phyloP scores from a whole-genome alignment of 2,329 filamentous ascomycete species.

The Pyrenophora seminiperda region DNA sequence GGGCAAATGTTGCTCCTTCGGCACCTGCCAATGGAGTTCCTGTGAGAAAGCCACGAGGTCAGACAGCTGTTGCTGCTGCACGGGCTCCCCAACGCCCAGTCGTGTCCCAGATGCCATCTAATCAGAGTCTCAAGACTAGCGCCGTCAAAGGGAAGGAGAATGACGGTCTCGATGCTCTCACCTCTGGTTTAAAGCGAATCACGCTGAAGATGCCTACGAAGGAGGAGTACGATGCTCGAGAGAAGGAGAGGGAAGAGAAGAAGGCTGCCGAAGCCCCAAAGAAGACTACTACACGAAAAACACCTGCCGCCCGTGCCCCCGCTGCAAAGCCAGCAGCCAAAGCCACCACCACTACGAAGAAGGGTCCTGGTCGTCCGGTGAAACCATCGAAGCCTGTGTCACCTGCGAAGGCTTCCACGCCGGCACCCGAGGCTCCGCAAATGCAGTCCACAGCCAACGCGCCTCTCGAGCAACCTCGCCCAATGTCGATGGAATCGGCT shows the following conservation, averaged over 20 bases:
- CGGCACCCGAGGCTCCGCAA: slow-evolving; percentile 38
- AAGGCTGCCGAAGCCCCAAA: slow-evolving; percentile 42
- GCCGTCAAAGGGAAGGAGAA: slow-evolving; percentile 34
- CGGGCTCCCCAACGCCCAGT: slow-evolving; percentile 45
- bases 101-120: slow-evolving; percentile 50
- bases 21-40: slow-evolving; percentile 49
- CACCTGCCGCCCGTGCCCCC: slow-evolving; percentile 25
- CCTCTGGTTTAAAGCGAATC: slow-evolving; percentile 61
- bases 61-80: slow-evolving; percentile 43
- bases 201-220: slow-evolving; percentile 63
- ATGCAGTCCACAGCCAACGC: slow-evolving; percentile 27
- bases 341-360: slow-evolving; percentile 27
- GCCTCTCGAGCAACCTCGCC: slow-evolving; percentile 38
- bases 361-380: slow-evolving; percentile 28
- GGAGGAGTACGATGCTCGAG: slow-evolving; percentile 61
- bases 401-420: slow-evolving; percentile 45
- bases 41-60: slow-evolving; percentile 64
- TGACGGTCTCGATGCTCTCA: slow-evolving; percentile 55
- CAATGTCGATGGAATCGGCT: slow-evolving; percentile 22
- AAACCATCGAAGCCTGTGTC: slow-evolving; percentile 34
- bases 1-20: slow-evolving; percentile 32
- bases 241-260: slow-evolving; percentile 53
- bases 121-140: slow-evolving; percentile 34
- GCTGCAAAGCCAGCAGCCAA: slow-evolving; percentile 24
- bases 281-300: slow-evolving; percentile 36